Base-by-base conservation (phyloP, 495 filamentous ascomycete genomes). In the Penicillium arizonense region DNA sequence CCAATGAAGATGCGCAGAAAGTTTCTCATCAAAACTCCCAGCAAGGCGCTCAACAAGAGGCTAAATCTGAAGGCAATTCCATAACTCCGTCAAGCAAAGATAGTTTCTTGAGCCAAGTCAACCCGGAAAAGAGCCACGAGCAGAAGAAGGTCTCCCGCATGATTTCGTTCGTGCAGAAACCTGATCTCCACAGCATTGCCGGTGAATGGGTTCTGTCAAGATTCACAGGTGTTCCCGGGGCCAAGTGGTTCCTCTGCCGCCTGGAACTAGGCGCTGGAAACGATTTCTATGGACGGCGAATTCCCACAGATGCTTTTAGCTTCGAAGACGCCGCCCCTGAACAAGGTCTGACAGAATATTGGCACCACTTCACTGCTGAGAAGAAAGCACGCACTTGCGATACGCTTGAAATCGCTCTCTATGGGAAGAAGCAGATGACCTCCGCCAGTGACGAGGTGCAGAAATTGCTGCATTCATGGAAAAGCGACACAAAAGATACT, bases 151-250 rank as follows among this genome's bases (percentile, higher is more conserved):
- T 75, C 20, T 64, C 52, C 38, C 55, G 63, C 16, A 76, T 75
- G 68, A 65, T 77, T 37, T 56, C 61, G 9, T 76, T 76, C 45
- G 67, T 77, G 26, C 71, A 74, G 43, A 69, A 74, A 50, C 47
- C 61, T 9, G 47, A 70, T 26, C 51, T 77, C 12, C 47, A 68
- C 10, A 43, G 67, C 5, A 58, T 75, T 39, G 76, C 71, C 2
- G 73, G 74, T 20, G 74, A 77, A 62, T 79, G 76, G 76, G 75
- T 79, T 26, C 60, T 79, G 13, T 73, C 69, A 8, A 63, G 75
- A 14, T 77, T 77, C 55, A 71, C 74, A 0, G 70, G 71, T 2
- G 60, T 64, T 11, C 54, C 65, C 1, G 67, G 64, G 0, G 74
- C 76, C 4, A 67, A 72, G 26, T 78, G 75, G 76, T 77, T 77